Base-by-base conservation (phyloP, 495 filamentous ascomycete species). In the Aspergillus leporis region DNA sequence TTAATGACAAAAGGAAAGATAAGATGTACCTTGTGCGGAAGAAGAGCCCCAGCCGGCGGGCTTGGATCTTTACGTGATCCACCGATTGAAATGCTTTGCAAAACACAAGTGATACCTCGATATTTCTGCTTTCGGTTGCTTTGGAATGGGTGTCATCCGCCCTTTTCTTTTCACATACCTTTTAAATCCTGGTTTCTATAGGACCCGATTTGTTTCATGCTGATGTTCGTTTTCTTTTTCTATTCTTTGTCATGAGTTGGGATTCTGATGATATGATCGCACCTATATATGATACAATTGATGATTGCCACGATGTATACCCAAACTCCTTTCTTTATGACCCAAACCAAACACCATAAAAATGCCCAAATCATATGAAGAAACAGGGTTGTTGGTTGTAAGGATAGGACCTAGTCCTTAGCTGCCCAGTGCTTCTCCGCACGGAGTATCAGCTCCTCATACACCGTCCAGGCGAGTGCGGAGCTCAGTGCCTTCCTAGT, bases 381-480 rank as follows among this genome's bases (percentile, higher is more conserved):
- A 48, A 43, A 46, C 13, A 28, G 7, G 16, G 31, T 5, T 0
- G 45, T 36, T 36, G 9, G 34, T 12, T 47, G 43, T 16, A 34
- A 21, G 31, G 10, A 63, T 22, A 58, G 55, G 5, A 38, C 53
- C 38, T 73, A 62, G 32, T 60, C 63, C 22, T 73, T 66, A 16
- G 62, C 61, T 21, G 73, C 72, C 81, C 86, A 88, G 18, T 78
- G 81, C 51, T 70, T 80, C 76, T 95, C 91, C 14, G 89, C 91
- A 45, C 81, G 70, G 19, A 93, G 75, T 61, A 99, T 87, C 57
- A 97, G 71, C 70, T 97, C 93, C 76, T 99, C 94, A 68, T 99
- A 99, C 22, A 97, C 79, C 19, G 93, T 96, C 94, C 94, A 99
- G 8, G 92, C 92, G 60, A 98, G 79, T 28, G 94, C 95, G 38